Evolutionary conservation across 805 yeast species (phyloP).

Genomic region (Citeromyces matritensis): DNA sequence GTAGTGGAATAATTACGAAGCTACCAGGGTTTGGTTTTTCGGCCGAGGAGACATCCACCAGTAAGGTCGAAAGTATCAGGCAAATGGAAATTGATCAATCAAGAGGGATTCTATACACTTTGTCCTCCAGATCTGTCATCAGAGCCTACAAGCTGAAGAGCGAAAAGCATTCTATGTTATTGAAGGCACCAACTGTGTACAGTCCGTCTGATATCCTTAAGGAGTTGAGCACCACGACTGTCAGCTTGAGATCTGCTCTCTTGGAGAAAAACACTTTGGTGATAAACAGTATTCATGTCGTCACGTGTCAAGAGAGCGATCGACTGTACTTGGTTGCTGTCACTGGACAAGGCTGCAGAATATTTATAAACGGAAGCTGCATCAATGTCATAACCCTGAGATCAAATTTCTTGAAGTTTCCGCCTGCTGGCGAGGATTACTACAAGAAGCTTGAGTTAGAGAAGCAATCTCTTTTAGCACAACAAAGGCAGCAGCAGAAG

Average conservation of each 20-base stretch:
- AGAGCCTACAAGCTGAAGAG: slow-evolving; percentile 52
- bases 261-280: slow-evolving; percentile 42
- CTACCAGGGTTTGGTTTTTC: slow-evolving; percentile 10
- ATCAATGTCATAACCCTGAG: slow-evolving; percentile 14
- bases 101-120: slow-evolving; percentile 63
- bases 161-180: slow-evolving; percentile 7
- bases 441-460: slow-evolving; percentile 14
- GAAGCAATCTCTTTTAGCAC: slow-evolving; percentile 12
- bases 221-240: slow-evolving; percentile 24
- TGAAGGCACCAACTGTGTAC: slow-evolving; percentile 17
- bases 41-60: slow-evolving; percentile 3
- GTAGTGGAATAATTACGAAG: slow-evolving; percentile 13
- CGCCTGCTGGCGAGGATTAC: slow-evolving; percentile 21
- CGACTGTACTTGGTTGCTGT: slow-evolving; percentile 64
- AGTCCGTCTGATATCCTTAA: slow-evolving; percentile 30
- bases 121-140: slow-evolving; percentile 71
- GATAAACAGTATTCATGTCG: slow-evolving; percentile 39
- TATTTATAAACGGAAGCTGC: slow-evolving; percentile 40
- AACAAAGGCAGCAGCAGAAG: slow-evolving; percentile 19
- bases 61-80: slow-evolving; percentile 30
- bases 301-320: slow-evolving; percentile 47
- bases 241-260: slow-evolving; percentile 25
- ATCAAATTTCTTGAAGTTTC: slow-evolving; percentile 26
- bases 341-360: slow-evolving; percentile 73
- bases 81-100: slow-evolving; percentile 65